Conservation (phyloP, 495 filamentous ascomycete species). For the Aspergillus affinis region DNA sequence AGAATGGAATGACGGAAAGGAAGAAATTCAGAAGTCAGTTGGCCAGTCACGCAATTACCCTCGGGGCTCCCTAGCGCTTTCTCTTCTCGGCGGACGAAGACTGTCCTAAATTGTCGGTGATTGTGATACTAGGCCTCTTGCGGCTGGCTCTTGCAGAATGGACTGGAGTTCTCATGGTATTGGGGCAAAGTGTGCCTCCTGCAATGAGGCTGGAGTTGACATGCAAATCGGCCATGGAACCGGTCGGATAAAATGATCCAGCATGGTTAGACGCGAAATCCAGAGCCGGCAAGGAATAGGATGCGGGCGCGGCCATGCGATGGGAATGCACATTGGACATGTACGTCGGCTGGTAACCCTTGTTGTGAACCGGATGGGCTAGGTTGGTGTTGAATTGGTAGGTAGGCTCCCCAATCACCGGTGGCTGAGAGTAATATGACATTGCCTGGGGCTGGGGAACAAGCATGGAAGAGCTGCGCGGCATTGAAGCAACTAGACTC, state of each 20-base stretch:
- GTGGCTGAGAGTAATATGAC: background rate
- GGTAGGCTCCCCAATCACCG: background rate
- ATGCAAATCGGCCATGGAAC: background rate
- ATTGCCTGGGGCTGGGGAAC: background rate
- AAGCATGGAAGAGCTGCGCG: background rate
- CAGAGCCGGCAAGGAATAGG: background rate
- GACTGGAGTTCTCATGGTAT: background rate
- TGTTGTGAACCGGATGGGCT: background rate
- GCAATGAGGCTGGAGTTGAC: background rate
- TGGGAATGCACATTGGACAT: background rate
- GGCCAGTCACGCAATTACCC: background rate
- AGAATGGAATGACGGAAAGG: background rate
- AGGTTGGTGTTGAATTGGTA: background rate
- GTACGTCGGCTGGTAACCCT: background rate
- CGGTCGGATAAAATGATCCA: background rate
- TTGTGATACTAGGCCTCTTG: background rate
- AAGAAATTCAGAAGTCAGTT: background rate
- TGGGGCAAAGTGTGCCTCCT: too few species aligned
- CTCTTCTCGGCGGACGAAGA: constrained; percentile 7
- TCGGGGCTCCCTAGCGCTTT: background rate
- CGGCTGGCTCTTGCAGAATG: background rate
- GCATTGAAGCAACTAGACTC: background rate
- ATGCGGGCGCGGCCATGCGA: constrained; percentile 7
- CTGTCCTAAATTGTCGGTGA: background rate
- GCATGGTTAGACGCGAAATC: background rate